Evolutionary conservation across 2,329 filamentous ascomycete genomes (phyloP).

Genomic region (Rhytidhysteron rufulum): DNA sequence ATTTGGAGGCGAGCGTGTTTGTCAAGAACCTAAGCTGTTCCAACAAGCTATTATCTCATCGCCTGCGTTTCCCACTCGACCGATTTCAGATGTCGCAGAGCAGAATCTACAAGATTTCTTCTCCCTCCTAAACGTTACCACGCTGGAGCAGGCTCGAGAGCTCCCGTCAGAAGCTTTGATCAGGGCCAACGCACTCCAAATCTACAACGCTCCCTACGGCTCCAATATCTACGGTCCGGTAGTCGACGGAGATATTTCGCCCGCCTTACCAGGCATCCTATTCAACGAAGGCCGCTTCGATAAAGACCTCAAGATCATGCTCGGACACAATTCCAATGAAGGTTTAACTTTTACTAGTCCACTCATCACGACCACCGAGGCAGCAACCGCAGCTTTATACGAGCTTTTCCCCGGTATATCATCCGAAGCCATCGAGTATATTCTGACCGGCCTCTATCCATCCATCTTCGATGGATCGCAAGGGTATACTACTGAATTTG

Average conservation of each 20-base stretch:
- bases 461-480: constrained; percentile 38
- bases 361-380: background rate
- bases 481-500: constrained; percentile 40
- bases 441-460: constrained; percentile 42
- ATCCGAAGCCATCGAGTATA: constrained; percentile 25
- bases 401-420: constrained; percentile 16
- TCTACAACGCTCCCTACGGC: background rate
- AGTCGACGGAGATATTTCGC: constrained; percentile 5
- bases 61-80: background rate
- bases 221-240: background rate
- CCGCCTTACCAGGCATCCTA: constrained; percentile 21
- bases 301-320: constrained; percentile 43
- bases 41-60: background rate
- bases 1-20: constrained; percentile 10
- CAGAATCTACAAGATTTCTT: background rate
- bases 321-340: constrained; percentile 44
- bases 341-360: constrained; percentile 7
- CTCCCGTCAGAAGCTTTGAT: background rate
- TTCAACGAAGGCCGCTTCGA: constrained; percentile 44
- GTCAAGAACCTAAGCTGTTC: constrained; percentile 14
- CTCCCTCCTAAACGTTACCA: background rate
- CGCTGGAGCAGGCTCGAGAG: background rate
- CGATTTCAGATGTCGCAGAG: background rate
- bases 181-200: background rate
- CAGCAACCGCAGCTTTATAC: background rate